Conservation (phyloP, 345 rosid genomes). For the Geranium rotundifolium region DNA sequence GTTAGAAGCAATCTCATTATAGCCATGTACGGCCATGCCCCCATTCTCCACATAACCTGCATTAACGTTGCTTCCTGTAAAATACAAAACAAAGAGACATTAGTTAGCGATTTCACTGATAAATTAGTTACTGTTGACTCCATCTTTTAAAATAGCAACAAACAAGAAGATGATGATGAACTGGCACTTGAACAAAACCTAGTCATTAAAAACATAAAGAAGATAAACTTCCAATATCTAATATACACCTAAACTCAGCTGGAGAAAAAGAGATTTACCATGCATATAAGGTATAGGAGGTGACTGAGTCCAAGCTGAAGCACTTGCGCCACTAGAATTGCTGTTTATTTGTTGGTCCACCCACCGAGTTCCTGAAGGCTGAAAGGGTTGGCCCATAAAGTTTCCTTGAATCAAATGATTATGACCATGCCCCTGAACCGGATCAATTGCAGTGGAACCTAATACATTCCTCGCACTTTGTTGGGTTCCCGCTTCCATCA, state of each 20-base stretch:
- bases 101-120: background rate
- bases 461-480: conserved; percentile 51
- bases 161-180: background rate
- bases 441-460: conserved; percentile 41
- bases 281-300: conserved; percentile 44
- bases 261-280: conserved; percentile 28
- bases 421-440: conserved; percentile 36
- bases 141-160: background rate
- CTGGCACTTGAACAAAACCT: background rate
- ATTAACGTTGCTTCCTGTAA: conserved; percentile 29
- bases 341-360: conserved; percentile 32
- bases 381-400: conserved; percentile 40
- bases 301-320: conserved; percentile 49
- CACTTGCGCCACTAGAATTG: conserved; percentile 33
- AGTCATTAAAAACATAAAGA: background rate
- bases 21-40: conserved; percentile 27
- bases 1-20: conserved; percentile 33
- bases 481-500: conserved; percentile 39
- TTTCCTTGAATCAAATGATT: conserved; percentile 43
- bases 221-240: background rate
- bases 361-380: conserved; percentile 33
- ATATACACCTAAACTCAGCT: background rate
- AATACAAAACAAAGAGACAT: background rate
- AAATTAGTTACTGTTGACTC: no score
- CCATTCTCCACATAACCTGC: conserved; percentile 38